Evolutionary conservation across 176 grass and related monocot species (phyloP), one percentile per base, ranked within the genome.

Genomic region (Cenchrus americanus): DNA sequence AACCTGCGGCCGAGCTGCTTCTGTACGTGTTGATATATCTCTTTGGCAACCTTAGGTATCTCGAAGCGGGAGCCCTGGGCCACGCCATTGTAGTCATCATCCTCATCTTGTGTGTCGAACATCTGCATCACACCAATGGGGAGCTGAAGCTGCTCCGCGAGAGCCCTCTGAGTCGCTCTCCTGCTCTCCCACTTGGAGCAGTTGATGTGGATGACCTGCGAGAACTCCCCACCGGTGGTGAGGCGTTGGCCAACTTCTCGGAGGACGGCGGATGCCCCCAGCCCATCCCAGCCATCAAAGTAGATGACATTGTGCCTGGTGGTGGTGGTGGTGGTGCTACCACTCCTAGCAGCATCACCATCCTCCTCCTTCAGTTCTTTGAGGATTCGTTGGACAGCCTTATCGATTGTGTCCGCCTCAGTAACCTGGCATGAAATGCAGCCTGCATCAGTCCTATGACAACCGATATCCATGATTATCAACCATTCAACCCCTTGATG

Each of bases 251-350:
- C 14, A 1, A 79, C 9, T 0, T 5, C 43, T 21, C 18, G 32
- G 10, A 76, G 73, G 52, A 76, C 30, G 0, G 52, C 32, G 0
- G 52, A 76, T 21, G 73, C 73, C 1, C 73, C 73, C 4, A 58
- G 17, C 10, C 73, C 73, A 12, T 59, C 73, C 73, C 73, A 76
- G 10, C 73, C 73, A 0, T 76, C 73, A 44, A 44, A 44, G 43
- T 44, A 44, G 43, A 44, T 44, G 43, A 8, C 43, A 44, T 44
- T 44, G 43, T 2, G 10, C 10, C 5, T 76, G 10, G 8, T 14
- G 22, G 50, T 13, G 27, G 50, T 55, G 8, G 49, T 40, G 5
- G 14, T 14, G 5, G 5, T 55, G 5, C 52, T 19, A 5, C 52
- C 19, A 18, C 23, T 2, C 32, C 23, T 23, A 73, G 6, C 7